phyloP scores from a whole-genome alignment of 352 stramenopile genomes.

The Pythium guiyangense region DNA sequence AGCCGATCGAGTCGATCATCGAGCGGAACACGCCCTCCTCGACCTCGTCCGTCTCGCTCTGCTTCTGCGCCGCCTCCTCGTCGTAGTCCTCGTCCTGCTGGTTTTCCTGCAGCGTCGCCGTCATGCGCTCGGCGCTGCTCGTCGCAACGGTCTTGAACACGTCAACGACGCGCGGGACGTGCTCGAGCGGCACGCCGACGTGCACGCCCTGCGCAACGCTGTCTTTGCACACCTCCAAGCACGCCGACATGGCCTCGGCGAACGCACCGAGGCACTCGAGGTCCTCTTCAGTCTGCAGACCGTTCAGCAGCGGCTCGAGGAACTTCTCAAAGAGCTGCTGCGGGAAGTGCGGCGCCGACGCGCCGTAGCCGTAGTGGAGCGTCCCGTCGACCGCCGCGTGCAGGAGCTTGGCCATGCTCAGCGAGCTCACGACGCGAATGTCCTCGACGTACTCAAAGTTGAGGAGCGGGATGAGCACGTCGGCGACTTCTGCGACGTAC shows the following conservation, averaged over 20 bases:
- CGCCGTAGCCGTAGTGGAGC: constrained; percentile 55
- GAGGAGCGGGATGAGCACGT: constrained; percentile 74
- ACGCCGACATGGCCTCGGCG: constrained; percentile 66
- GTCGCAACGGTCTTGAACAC: constrained; percentile 64
- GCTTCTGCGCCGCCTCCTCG: constrained; percentile 63
- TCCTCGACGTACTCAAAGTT: constrained; percentile 85
- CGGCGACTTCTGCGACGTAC: constrained; percentile 72
- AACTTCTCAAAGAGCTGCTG: constrained; percentile 81
- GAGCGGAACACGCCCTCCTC: constrained; percentile 76
- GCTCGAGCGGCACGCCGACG: constrained; percentile 60
- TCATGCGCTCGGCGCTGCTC: constrained; percentile 57
- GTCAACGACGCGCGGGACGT: constrained; percentile 65
- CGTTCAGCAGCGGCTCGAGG: constrained; percentile 69
- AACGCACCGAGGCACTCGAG: constrained; percentile 74
- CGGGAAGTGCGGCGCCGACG: constrained; percentile 53
- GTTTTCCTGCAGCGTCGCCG: constrained; percentile 56
- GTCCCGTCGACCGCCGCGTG: constrained; percentile 67
- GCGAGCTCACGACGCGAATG: constrained; percentile 71
- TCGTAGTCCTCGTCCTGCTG: constrained; percentile 80
- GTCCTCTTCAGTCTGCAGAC: constrained; percentile 72
- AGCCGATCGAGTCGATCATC: constrained; percentile 84
- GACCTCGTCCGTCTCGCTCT: constrained; percentile 65
- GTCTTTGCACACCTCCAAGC: constrained; percentile 80
- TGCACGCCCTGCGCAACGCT: constrained; percentile 63
- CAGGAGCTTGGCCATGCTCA: constrained; percentile 76